Evolutionary conservation across 257 asterid species (phyloP), one percentile per base, ranked within the genome.

Genomic region (Paulownia fortunei): DNA sequence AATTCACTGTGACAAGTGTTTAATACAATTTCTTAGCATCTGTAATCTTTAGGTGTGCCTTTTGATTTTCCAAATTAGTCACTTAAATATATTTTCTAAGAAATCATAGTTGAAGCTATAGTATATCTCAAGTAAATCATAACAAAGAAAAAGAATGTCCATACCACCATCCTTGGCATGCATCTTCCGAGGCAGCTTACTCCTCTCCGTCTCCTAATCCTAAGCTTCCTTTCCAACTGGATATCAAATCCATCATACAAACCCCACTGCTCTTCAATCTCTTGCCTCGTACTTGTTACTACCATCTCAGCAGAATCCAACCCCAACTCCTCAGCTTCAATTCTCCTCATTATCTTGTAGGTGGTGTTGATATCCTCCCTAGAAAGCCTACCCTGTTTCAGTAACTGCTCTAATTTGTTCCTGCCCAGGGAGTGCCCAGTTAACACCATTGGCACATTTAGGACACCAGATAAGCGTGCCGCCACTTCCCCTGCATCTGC

Each of bases 251-350:
- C 96, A 79, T 88, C 96, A 63, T 88, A 90, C 79, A 88, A 67
- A 13, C 93, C 91, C 96, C 96, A 90, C 80, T 90, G 96, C 75
- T 90, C 91, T 44, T 90, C 92, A 64, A 88, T 88, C 86, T 90
- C 96, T 47, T 88, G 96, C 81, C 85, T 82, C 15, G 96, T 90
- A 88, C 96, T 90, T 24, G 96, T 87, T 32, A 90, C 89, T 46
- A 88, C 88, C 82, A 90, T 84, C 80, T 87, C 96, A 74, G 93
- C 90, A 21, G 82, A 75, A 82, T 90, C 96, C 73, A 90, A 41
- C 46, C 84, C 90, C 79, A 87, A 32, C 86, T 90, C 93, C 81
- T 90, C 96, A 4, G 86, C 96, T 81, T 88, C 93, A 23, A 87
- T 88, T 74, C 93, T 80, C 81, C 96, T 84, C 69, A 77, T 67